Base-by-base conservation (phyloP, 495 filamentous ascomycete species). In the Cenococcum geophilum region DNA sequence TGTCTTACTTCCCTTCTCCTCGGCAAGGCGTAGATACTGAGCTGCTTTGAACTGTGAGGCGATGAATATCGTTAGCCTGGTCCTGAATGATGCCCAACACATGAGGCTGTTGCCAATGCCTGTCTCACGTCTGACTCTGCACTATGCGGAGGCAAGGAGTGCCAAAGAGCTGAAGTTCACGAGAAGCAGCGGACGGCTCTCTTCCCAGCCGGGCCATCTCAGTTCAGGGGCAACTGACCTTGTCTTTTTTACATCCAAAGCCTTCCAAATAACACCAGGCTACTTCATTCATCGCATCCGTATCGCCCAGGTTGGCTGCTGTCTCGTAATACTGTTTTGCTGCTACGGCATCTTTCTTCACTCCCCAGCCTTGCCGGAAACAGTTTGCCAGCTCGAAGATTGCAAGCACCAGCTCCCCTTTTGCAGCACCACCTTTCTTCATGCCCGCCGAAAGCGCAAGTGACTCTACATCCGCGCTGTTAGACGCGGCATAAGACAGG, bases 261-360 rank as follows among this genome's bases (percentile, higher is more conserved):
- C 93, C 93, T 69, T 96, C 88, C 20, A 92, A 73, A 77, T 95
- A 97, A 75, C 95, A 99, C 90, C 91, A 95, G 23, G 87, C 93
- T 65, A 87, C 86, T 72, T 96, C 92, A 72, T 96, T 95, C 91
- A 97, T 96, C 49, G 92, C 95, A 78, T 99, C 93, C 42, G 88
- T 88, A 74, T 99, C 93, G 49, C 92, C 92, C 58, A 99, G 74
- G 65, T 97, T 97, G 43, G 93, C 93, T 22, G 93, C 93, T 27
- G 91, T 96, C 75, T 97, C 91, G 75, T 97, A 97, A 74, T 97
- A 97, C 78, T 93, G 83, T 72, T 83, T 87, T 34, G 93, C 95
- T 49, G 95, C 93, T 61, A 87, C 81, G 54, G 89, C 83, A 68
- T 99, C 93, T 72, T 89, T 92, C 61, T 82, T 79, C 42, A 96